Conservation (phyloP, 495 filamentous ascomycete genomes). For the Tuber calosporum region DNA sequence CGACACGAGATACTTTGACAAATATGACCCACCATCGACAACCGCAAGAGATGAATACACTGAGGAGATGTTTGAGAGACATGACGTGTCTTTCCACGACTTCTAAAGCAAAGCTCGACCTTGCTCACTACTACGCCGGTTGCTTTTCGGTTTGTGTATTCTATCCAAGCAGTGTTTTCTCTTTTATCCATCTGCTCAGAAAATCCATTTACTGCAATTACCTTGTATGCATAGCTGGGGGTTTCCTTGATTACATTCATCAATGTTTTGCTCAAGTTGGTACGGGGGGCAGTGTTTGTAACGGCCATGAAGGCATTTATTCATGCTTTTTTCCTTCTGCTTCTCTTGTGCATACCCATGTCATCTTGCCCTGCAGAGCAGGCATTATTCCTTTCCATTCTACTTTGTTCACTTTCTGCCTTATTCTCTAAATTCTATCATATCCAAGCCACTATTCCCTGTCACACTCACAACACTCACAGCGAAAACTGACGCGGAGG, state of each 20-base stretch:
- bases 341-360: not conserved
- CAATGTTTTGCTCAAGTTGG: not conserved
- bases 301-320: not conserved
- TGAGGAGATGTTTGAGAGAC: conserved; percentile 36
- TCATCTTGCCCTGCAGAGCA: not conserved
- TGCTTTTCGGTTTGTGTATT: not conserved
- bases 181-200: not conserved
- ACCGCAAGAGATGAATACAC: conserved; percentile 30
- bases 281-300: not conserved
- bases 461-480: not conserved
- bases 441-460: not conserved
- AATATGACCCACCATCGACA: conserved; percentile 53
- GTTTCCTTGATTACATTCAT: not conserved
- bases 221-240: not conserved
- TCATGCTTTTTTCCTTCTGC: not conserved
- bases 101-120: conserved; percentile 9
- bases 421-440: not conserved
- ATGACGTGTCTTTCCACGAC: conserved; percentile 29
- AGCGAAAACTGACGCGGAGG: not conserved
- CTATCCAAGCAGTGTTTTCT: not conserved
- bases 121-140: not conserved
- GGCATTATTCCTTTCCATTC: not conserved
- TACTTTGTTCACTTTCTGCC: not conserved
- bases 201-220: not conserved
- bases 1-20: conserved; percentile 84